These are phyloP conservation scores for Knoxia roxburghii DNA, from an alignment of 257 asterid genomes.

Conservation along the genomic window DNA sequence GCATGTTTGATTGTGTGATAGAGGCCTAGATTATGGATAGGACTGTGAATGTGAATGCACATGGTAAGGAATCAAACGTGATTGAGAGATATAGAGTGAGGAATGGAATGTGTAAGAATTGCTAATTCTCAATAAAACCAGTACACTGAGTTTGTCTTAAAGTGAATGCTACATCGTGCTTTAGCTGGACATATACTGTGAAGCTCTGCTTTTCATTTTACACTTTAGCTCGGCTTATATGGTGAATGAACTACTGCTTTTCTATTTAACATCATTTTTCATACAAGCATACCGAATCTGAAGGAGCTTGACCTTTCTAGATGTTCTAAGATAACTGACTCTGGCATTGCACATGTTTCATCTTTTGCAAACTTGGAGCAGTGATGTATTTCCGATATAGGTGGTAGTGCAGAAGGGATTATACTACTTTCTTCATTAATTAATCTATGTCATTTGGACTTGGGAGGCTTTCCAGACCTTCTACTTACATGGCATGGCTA, in stretches of 20 bases:
- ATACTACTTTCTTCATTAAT: conserved; percentile 52
- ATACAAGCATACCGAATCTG: conserved; percentile 62
- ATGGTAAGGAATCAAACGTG: too few relatives aligned
- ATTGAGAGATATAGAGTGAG: neutral
- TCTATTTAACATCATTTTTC: neutral
- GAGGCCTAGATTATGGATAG: too few relatives aligned
- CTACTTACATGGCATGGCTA: too few relatives aligned
- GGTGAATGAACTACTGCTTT: too few relatives aligned
- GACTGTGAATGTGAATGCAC: neutral
- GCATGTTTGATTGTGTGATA: too few relatives aligned
- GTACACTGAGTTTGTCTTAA: neutral
- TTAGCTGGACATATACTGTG: too few relatives aligned
- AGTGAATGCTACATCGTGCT: too few relatives aligned
- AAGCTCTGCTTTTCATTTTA: too few relatives aligned
- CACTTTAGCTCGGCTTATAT: too few relatives aligned
- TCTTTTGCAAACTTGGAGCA: conserved; percentile 62
- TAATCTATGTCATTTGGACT: conserved; percentile 54
- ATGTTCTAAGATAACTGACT: conserved; percentile 74
- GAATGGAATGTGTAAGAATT: neutral
- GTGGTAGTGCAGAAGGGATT: conserved; percentile 68
- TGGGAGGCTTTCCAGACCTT: conserved; percentile 87
- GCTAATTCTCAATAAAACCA: neutral
- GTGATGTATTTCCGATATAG: conserved; percentile 75
- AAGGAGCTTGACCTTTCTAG: conserved; percentile 79
- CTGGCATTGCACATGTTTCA: conserved; percentile 64